Evolutionary conservation across 164 flowering plant species (phyloP), one percentile per base, ranked within the genome.

Genomic region (Umbilicus rupestris): DNA sequence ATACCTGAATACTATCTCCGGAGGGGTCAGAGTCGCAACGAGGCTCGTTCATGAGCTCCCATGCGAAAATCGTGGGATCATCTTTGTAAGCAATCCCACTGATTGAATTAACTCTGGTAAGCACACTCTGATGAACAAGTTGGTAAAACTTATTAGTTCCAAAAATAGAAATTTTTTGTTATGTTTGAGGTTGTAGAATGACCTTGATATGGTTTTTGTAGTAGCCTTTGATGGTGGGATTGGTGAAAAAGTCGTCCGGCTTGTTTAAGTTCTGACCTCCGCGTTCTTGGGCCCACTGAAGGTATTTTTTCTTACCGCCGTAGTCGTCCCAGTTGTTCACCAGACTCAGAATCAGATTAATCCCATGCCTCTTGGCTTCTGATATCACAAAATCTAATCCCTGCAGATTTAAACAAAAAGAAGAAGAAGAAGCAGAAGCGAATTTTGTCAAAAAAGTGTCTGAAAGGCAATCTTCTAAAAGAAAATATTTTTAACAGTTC

Each of bases 1-100:
- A 69, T 31, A 83, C 89, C 79, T 83, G 82, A 26, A 85, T 22
- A 14, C 52, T 9, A 24, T 50, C 57, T 29, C 84, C 89, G 3
- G 85, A 77, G 26, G 73, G 62, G 68, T 80, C 84, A 44, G 73
- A 59, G 45, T 65, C 62, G 59, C 81, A 80, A 20, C 81, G 83
- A 62, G 89, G 87, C 68, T 82, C 89, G 24, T 85, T 85, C 52
- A 85, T 85, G 10, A 85, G 83, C 64, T 85, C 89, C 89, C 87
- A 85, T 26, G 85, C 82, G 39, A 85, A 78, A 33, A 85, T 83
- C 62, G 85, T 80, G 5, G 87, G 83, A 39, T 85, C 89, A 62
- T 83, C 81, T 63, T 77, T 78, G 29, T 85, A 83, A n/a, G 76
- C 73, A 4, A 77, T 63, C 5, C 82, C 83, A 0, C 76, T 83